Conservation (phyloP, 345 rosid genomes). For the Eucalyptus guilfoylei region DNA sequence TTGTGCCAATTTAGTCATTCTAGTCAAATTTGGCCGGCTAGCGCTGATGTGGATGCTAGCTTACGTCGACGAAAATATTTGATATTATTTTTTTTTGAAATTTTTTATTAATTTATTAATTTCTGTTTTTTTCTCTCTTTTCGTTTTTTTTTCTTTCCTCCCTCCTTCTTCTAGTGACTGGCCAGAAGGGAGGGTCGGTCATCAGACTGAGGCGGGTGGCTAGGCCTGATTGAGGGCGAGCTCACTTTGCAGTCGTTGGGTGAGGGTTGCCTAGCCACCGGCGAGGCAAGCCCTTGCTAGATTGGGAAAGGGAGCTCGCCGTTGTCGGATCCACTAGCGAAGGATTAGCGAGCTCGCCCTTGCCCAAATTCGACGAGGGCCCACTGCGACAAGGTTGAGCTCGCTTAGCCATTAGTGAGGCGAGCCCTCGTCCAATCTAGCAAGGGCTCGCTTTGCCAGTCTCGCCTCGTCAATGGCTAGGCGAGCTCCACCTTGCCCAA, state of each 20-base stretch:
- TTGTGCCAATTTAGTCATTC: too few relatives aligned
- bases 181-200: accelerated
- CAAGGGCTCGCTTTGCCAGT: accelerated
- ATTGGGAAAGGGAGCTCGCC: too few relatives aligned
- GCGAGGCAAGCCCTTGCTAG: accelerated
- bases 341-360: too few relatives aligned
- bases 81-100: too few relatives aligned
- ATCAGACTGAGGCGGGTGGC: accelerated
- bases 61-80: accelerated
- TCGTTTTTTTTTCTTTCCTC: too few relatives aligned
- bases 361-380: too few relatives aligned
- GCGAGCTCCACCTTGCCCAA: too few relatives aligned
- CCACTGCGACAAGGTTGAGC: accelerated
- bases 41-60: accelerated
- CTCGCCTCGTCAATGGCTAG: too few relatives aligned
- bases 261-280: accelerated
- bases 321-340: accelerated
- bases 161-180: accelerated
- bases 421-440: accelerated
- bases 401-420: accelerated
- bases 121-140: too few relatives aligned
- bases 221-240: accelerated
- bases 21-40: accelerated
- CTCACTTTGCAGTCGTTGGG: accelerated
- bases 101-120: too few relatives aligned